phyloP scores from a whole-genome alignment of 2,329 filamentous ascomycete species.

The Aspergillus uvarum region DNA sequence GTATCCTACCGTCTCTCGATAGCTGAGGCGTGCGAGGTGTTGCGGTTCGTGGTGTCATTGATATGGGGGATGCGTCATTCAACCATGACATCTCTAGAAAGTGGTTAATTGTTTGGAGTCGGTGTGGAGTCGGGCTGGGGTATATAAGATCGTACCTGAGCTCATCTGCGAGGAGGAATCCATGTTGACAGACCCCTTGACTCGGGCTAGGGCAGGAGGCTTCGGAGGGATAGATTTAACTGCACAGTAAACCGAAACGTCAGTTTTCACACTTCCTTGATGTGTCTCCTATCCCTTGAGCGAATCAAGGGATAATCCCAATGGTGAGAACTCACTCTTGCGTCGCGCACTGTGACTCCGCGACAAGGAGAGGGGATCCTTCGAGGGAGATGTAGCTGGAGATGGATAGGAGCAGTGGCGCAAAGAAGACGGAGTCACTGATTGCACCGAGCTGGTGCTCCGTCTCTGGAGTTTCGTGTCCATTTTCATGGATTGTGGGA shows the following conservation, averaged over 20 bases:
- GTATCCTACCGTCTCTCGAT: conserved; percentile 23
- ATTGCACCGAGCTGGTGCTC: conserved; percentile 26
- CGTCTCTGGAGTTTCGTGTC: conserved; percentile 27
- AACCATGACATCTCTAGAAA: conserved; percentile 31
- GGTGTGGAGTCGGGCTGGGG: not conserved
- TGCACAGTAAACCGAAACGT: conserved; percentile 16
- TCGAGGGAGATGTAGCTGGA: conserved; percentile 17
- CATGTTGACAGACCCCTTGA: conserved; percentile 34
- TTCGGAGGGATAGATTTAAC: conserved; percentile 26
- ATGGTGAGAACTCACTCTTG: conserved; percentile 23
- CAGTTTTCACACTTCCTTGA: conserved; percentile 11
- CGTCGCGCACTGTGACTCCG: conserved; percentile 17
- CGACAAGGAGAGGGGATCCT: conserved; percentile 18
- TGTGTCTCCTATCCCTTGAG: conserved; percentile 9
- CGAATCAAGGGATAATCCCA: conserved; percentile 8
- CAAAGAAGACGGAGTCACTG: conserved; percentile 25
- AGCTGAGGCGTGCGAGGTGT: conserved; percentile 26
- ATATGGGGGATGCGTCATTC: conserved; percentile 30
- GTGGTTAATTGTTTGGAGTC: conserved; percentile 11
- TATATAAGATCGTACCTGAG: conserved; percentile 17
- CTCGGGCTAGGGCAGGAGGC: conserved; percentile 32
- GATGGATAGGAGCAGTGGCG: conserved; percentile 26
- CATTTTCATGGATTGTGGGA: conserved; percentile 21
- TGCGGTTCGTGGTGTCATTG: conserved; percentile 18
- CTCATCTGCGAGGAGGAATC: conserved; percentile 29